Conservation (phyloP, 2,329 filamentous ascomycete genomes). For the Botrytis deweyae region DNA sequence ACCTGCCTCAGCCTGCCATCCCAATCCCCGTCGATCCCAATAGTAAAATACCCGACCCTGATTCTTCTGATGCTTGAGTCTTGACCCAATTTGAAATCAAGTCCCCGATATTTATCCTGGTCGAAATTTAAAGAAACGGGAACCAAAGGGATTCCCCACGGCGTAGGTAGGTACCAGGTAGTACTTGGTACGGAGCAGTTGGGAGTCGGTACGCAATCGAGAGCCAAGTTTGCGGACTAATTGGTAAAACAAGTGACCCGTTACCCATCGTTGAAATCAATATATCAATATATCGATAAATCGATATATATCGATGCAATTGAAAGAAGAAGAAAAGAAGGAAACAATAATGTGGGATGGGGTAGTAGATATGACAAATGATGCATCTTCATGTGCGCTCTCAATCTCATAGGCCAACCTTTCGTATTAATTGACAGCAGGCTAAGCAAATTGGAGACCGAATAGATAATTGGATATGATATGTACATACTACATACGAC, state of each 20-base stretch:
- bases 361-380: not conserved
- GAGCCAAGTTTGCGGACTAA: not conserved
- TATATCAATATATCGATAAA: not conserved
- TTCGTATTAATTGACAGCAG: not conserved
- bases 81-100: not conserved
- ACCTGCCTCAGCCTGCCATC: not conserved
- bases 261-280: not conserved
- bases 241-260: not conserved
- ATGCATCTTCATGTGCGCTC: not conserved
- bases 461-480: not conserved
- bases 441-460: not conserved
- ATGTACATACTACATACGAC: not conserved
- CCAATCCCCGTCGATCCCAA: constrained; percentile 1
- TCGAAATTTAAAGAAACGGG: not conserved
- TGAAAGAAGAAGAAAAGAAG: not conserved
- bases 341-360: not conserved
- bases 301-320: not conserved
- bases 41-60: not conserved
- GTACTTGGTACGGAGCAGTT: not conserved
- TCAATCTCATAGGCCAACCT: not conserved
- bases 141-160: constrained; percentile 2
- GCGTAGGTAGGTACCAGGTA: not conserved
- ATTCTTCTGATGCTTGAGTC: not conserved
- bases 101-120: not conserved
- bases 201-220: not conserved